Conservation (phyloP, 140 eudicot species). For the Erigeron philadelphicus region DNA sequence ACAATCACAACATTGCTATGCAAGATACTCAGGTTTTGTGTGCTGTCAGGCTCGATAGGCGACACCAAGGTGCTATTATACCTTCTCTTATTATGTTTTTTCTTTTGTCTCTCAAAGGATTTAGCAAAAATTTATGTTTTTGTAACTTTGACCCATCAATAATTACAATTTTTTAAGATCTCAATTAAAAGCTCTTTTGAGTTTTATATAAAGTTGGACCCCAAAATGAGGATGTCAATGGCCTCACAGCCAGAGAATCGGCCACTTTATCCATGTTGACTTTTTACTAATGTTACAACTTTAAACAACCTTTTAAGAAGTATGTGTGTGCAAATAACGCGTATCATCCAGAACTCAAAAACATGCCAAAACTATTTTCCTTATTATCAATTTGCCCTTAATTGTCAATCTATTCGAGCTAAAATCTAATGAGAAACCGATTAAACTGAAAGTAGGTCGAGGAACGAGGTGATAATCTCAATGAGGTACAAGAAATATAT, state of each 20-base stretch:
- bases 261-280: too few species aligned
- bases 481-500: slow-evolving; percentile 53
- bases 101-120: slow-evolving; percentile 6
- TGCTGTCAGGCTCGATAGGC: slow-evolving; percentile 51
- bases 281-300: too few species aligned
- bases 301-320: too few species aligned
- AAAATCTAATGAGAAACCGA: slow-evolving; percentile 47
- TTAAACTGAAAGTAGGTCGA: slow-evolving; percentile 53
- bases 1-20: slow-evolving; percentile 49
- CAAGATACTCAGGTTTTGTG: slow-evolving; percentile 51
- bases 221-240: too few species aligned
- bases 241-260: too few species aligned
- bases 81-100: neutral
- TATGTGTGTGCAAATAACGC: too few species aligned
- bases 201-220: too few species aligned
- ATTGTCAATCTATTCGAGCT: slow-evolving; percentile 36
- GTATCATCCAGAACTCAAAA: neutral
- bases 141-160: neutral
- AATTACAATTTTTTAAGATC: too few species aligned
- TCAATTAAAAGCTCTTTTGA: too few species aligned
- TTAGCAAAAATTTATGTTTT: slow-evolving; percentile 6
- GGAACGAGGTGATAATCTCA: slow-evolving; percentile 45
- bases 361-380: slow-evolving; percentile 29
- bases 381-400: too few species aligned
- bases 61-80: slow-evolving; percentile 31